phyloP scores from a whole-genome alignment of 1,139 yeast genomes.

The Petasospora fabianii region DNA sequence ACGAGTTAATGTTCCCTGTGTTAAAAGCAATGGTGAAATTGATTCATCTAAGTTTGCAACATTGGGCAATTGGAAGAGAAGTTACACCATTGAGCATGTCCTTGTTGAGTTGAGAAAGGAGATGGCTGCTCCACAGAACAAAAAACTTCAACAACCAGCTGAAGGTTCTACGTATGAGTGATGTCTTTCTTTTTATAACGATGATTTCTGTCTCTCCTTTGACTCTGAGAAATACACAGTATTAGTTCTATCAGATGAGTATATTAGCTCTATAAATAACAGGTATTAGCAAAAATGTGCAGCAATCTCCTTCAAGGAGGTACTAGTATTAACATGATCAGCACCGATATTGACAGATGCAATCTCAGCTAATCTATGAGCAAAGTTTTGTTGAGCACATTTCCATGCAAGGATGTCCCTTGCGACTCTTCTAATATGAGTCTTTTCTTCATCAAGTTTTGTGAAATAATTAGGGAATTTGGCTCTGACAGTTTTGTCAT shows the following conservation, averaged over 20 bases:
- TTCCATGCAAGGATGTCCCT: constrained; percentile 15
- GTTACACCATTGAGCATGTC: constrained; percentile 87
- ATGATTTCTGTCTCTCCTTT: not conserved
- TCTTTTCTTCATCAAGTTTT: constrained; percentile 14
- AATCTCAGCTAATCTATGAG: constrained; percentile 5
- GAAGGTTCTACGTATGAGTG: constrained; percentile 69
- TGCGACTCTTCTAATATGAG: constrained; percentile 11
- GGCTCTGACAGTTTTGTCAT: constrained; percentile 12
- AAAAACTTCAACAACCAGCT: constrained; percentile 84
- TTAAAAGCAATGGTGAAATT: constrained; percentile 61
- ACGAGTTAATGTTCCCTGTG: constrained; percentile 88
- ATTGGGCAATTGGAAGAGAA: constrained; percentile 80
- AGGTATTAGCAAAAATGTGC: not conserved
- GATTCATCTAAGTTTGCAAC: constrained; percentile 60
- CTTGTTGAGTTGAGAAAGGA: constrained; percentile 81
- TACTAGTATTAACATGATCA: not conserved
- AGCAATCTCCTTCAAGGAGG: not conserved
- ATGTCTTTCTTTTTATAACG: not conserved
- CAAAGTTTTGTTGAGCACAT: constrained; percentile 11
- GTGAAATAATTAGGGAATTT: constrained; percentile 22
- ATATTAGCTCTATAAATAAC: not conserved
- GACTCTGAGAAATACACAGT: too few relatives aligned
- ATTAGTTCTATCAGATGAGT: too few relatives aligned
- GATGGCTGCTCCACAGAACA: constrained; percentile 82
- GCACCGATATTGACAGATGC: constrained; percentile 7